Base-by-base conservation (phyloP, 192 early-diverging fungal genomes). In the Coemansia sp. region DNA sequence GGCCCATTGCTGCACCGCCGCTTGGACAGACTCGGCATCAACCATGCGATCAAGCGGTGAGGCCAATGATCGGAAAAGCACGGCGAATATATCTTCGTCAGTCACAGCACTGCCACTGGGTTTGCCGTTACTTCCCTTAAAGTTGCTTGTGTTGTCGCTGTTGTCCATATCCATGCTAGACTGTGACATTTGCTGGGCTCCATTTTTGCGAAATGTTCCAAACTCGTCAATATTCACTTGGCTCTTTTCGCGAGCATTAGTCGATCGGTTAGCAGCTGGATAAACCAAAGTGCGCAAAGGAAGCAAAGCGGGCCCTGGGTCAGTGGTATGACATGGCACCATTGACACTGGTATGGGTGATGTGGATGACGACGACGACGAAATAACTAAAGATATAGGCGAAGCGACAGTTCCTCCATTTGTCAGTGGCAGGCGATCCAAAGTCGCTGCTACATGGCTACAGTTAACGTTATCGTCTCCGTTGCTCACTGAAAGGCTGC, bases 401-500 rank as follows among this genome's bases (percentile, higher is more conserved):
- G 70, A 60, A 32, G 60, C 69, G 29, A 41, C 27, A 4, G 38
- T 29, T 1, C 19, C 45, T 14, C 27, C 43, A 56, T 25, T 29
- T n/a, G n/a, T 22, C 19, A 45, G 22, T 1, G 24, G 11, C 22
- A 35, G 8, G 6, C 29, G 8, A 17, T 6, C 37, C 62, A 47
- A 12, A 32, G 39, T 15, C 24, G 15, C 39, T 51, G 40, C 64
- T 9, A 20, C 15, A 17, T 14, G 38, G 19, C 40, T 43, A 11
- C 38, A 8, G 45, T 32, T n/a, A n/a, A 43, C 22, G 20, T 14
- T 27, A 36, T 38, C 22, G 25, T 37, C 54, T 1, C 59, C 42
- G 56, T 62, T 67, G 47, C 54, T 68, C 60, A 82, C 58, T 5
- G 79, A 82, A 31, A 82, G 45, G 17, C 79, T 82, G 31, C 79